Conservation (phyloP, 768 basidiomycete species). For the Amylocystis lapponica region DNA sequence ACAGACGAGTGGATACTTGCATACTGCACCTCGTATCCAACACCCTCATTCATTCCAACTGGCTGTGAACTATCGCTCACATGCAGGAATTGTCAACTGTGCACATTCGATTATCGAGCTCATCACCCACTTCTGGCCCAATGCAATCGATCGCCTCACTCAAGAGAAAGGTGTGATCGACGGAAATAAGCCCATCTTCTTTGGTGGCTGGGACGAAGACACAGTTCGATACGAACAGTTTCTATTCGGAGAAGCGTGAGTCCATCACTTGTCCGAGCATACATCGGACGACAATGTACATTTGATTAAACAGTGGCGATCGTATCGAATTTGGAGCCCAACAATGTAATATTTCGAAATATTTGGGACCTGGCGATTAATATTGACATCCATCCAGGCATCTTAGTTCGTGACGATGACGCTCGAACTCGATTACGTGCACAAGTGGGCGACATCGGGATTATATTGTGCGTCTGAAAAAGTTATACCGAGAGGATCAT, state of each 20-base stretch:
- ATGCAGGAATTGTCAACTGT: slow-evolving; percentile 69
- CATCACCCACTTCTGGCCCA: slow-evolving; percentile 55
- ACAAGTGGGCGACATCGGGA: slow-evolving; percentile 49
- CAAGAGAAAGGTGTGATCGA: slow-evolving; percentile 51
- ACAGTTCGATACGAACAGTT: slow-evolving; percentile 48
- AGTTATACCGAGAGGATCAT: too few species aligned
- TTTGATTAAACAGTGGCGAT: slow-evolving; percentile 30
- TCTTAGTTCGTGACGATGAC: slow-evolving; percentile 59
- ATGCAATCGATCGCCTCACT: slow-evolving; percentile 54
- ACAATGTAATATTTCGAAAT: too few species aligned
- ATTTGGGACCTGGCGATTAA: too few species aligned
- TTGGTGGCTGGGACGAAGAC: slow-evolving; percentile 40
- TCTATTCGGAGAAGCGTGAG: slow-evolving; percentile 45
- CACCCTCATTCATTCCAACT: slow-evolving; percentile 47
- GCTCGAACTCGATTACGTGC: slow-evolving; percentile 41
- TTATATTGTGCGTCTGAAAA: slow-evolving; percentile 55
- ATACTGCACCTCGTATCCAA: too few species aligned
- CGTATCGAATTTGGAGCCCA: slow-evolving; percentile 56
- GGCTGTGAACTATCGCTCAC: slow-evolving; percentile 61
- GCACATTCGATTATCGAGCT: slow-evolving; percentile 60
- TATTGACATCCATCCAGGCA: too few species aligned
- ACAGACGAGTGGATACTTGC: too few species aligned
- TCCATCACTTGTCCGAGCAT: too few species aligned
- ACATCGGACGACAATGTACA: background rate
- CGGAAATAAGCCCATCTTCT: slow-evolving; percentile 54